Conservation (phyloP, 164 flowering plant species). For the Annona cherimola region DNA sequence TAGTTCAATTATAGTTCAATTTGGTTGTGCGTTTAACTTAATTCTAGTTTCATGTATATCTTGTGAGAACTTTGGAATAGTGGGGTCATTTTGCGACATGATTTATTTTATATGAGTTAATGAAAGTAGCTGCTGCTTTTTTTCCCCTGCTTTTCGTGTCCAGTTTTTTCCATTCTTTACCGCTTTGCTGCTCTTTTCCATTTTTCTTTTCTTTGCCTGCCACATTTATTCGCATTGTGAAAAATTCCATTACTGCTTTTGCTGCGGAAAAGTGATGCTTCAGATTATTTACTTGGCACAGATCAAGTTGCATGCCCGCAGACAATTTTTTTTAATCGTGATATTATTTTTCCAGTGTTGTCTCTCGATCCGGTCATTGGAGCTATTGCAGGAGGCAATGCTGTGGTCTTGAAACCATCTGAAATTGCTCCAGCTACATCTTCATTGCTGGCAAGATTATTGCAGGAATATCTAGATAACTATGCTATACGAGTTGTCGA, state of each 20-base stretch:
- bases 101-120: not conserved
- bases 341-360: slow-evolving; percentile 38
- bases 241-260: not conserved
- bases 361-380: slow-evolving; percentile 73
- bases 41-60: not conserved
- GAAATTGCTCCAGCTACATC: slow-evolving; percentile 56
- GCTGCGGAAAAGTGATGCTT: not conserved
- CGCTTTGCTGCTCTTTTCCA: too few relatives aligned
- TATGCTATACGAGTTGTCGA: slow-evolving; percentile 44
- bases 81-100: not conserved
- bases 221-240: not conserved
- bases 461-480: slow-evolving; percentile 39
- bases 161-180: too few relatives aligned
- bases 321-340: not conserved
- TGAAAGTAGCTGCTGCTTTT: not conserved
- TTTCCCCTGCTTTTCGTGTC: not conserved
- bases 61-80: not conserved
- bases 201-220: too few relatives aligned
- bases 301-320: not conserved
- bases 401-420: slow-evolving; percentile 66
- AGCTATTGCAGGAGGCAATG: slow-evolving; percentile 80
- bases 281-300: not conserved
- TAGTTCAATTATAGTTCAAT: not conserved
- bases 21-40: not conserved
- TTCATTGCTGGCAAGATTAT: slow-evolving; percentile 26